Evolutionary conservation across 2,329 filamentous ascomycete species (phyloP).

Genomic region (Alternaria tenuissima): DNA sequence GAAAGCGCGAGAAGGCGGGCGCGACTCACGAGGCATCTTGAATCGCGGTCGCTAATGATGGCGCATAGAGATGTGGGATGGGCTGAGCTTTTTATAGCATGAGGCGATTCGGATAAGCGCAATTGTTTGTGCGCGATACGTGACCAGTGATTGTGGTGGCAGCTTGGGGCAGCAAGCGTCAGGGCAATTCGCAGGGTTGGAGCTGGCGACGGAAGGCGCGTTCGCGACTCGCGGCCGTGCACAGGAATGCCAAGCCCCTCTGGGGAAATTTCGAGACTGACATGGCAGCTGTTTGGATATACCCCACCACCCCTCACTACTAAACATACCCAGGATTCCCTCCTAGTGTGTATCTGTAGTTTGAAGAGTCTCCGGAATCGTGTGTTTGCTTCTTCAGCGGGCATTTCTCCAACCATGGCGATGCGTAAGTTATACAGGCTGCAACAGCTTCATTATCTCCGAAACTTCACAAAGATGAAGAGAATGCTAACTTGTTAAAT

Average conservation of each 20-base stretch:
- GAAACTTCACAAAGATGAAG: not conserved
- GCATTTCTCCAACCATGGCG: slow-evolving; percentile 42
- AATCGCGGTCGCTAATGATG: slow-evolving; percentile 20
- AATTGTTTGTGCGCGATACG: slow-evolving; percentile 20
- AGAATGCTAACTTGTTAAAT: slow-evolving; percentile 34
- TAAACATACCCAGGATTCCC: slow-evolving; percentile 15
- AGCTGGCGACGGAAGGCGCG: slow-evolving; percentile 20
- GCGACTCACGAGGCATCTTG: slow-evolving; percentile 48
- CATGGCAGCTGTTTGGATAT: slow-evolving; percentile 27
- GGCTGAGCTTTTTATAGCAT: slow-evolving; percentile 12
- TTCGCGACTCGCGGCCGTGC: slow-evolving; percentile 27
- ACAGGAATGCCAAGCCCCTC: slow-evolving; percentile 24
- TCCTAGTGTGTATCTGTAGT: slow-evolving; percentile 11
- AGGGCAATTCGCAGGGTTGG: slow-evolving; percentile 11
- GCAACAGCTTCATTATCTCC: slow-evolving; percentile 15
- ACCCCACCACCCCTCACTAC: slow-evolving; percentile 41
- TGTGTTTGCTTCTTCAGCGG: slow-evolving; percentile 16
- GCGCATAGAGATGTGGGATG: not conserved
- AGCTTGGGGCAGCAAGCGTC: not conserved
- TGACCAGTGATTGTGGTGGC: slow-evolving; percentile 11
- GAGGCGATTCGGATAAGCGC: not conserved
- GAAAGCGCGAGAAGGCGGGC: slow-evolving; percentile 5
- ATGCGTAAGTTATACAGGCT: slow-evolving; percentile 50
- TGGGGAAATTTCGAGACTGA: slow-evolving; percentile 39
- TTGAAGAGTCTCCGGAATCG: slow-evolving; percentile 6